Percentiles rank a stretch among this genome's conserved stretches.
Evolutionary conservation across 352 stramenopile genomes (phyloP).

Genomic region (Phytophthora melonis): DNA sequence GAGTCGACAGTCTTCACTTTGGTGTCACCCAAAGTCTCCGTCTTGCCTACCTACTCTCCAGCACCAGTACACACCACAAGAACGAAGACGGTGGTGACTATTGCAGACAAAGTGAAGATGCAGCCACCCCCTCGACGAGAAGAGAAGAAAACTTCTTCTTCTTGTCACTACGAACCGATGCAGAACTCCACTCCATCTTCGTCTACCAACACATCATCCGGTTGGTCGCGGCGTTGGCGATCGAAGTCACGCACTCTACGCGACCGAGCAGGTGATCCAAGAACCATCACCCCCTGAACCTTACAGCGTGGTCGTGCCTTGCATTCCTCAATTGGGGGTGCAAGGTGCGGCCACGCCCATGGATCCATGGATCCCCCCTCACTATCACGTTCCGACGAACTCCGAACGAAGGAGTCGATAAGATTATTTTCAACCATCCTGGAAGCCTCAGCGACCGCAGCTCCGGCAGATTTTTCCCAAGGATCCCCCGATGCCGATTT

Average conservation of each 20-base stretch:
- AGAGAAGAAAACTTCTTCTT: slow-evolving; percentile 12
- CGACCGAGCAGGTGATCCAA: slow-evolving; percentile 28
- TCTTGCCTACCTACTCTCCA: slow-evolving; percentile 27
- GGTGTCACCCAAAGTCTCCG: slow-evolving; percentile 2
- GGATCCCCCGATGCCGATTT: slow-evolving; percentile 1
- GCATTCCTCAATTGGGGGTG: slow-evolving; percentile 3
- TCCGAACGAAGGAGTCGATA: slow-evolving; percentile 33
- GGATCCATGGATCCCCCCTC: not conserved
- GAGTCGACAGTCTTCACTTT: slow-evolving; percentile 29
- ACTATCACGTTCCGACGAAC: slow-evolving; percentile 12
- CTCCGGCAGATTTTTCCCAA: slow-evolving; percentile 5
- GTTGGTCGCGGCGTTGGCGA: slow-evolving; percentile 32
- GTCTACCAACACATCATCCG: slow-evolving; percentile 15
- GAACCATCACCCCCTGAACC: slow-evolving; percentile 6
- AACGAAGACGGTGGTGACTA: slow-evolving; percentile 3
- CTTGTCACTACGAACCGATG: slow-evolving; percentile 26
- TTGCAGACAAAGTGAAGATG: slow-evolving; percentile 25
- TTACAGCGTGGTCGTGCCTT: slow-evolving; percentile 21
- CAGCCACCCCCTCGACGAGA: slow-evolving; percentile 27
- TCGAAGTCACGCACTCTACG: slow-evolving; percentile 23
- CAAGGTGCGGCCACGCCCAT: slow-evolving; percentile 5
- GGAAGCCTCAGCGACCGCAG: slow-evolving; percentile 18
- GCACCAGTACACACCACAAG: slow-evolving; percentile 37
- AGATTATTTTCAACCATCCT: slow-evolving; percentile 14
- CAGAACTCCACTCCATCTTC: slow-evolving; percentile 20